Conservation (phyloP, 495 filamentous ascomycete species). For the Ramalina intermedia region DNA sequence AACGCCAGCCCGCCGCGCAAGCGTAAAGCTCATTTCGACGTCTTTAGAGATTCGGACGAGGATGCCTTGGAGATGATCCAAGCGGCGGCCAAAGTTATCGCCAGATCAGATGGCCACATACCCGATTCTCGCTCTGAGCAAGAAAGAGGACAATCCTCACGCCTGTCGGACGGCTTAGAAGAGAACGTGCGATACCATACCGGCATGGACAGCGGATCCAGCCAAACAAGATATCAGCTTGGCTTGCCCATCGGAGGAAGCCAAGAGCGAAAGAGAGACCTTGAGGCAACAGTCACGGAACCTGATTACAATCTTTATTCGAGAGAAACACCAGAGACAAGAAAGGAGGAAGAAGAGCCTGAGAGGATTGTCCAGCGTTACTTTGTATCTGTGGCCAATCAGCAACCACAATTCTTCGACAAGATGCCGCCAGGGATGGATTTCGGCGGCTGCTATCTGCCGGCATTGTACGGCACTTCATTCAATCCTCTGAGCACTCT, state of each 20-base stretch:
- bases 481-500: slow-evolving; percentile 25
- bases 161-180: background rate
- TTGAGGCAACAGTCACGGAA: background rate
- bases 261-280: background rate
- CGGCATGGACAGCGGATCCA: background rate
- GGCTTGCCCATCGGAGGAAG: background rate
- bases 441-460: slow-evolving; percentile 19
- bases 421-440: slow-evolving; percentile 20
- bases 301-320: background rate
- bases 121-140: background rate
- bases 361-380: slow-evolving; percentile 17
- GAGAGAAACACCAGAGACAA: background rate
- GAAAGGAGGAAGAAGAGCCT: background rate
- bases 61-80: background rate
- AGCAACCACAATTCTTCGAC: slow-evolving; percentile 23
- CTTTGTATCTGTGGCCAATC: slow-evolving; percentile 15
- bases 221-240: background rate
- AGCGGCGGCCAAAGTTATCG: background rate
- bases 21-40: background rate
- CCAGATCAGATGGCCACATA: background rate
- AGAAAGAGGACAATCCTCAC: background rate
- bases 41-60: background rate
- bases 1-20: background rate
- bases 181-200: background rate
- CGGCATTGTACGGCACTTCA: slow-evolving; percentile 19